Conservation (phyloP, 2,329 filamentous ascomycete species). For the Verticillium longisporum region DNA sequence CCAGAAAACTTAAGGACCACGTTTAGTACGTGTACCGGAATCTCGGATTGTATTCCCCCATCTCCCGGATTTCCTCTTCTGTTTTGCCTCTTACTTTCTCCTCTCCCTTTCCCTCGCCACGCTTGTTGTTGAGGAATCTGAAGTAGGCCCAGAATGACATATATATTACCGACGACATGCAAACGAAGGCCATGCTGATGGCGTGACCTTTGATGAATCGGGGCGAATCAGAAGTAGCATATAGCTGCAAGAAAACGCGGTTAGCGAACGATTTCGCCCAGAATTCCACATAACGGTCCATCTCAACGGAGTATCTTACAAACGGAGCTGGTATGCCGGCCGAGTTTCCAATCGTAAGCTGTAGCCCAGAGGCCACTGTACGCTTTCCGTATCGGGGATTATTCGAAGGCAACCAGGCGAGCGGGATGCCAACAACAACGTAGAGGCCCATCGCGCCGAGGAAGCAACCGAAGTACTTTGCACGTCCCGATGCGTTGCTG, state of each 20-base stretch:
- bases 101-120: conserved; percentile 19
- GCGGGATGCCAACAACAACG: conserved; percentile 26
- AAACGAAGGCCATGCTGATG: conserved; percentile 39
- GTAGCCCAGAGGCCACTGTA: conserved; percentile 53
- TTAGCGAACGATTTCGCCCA: too few relatives aligned
- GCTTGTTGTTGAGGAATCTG: conserved; percentile 25
- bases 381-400: conserved; percentile 59
- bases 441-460: conserved; percentile 58
- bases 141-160: conserved; percentile 23
- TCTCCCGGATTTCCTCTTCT: conserved; percentile 21
- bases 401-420: conserved; percentile 44
- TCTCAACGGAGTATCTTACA: background rate
- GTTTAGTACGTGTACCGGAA: conserved; percentile 18
- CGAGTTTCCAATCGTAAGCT: conserved; percentile 57
- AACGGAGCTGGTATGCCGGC: conserved; percentile 58
- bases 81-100: conserved; percentile 18
- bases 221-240: conserved; percentile 27
- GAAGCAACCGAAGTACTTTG: conserved; percentile 57
- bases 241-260: conserved; percentile 12
- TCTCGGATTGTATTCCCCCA: conserved; percentile 22
- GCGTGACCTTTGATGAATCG: conserved; percentile 43
- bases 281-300: too few relatives aligned
- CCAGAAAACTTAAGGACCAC: too few relatives aligned
- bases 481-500: conserved; percentile 41
- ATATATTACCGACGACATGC: conserved; percentile 36